Conservation (phyloP, 371 early-diverging fungal genomes). For the Syncephalastrum sp. region DNA sequence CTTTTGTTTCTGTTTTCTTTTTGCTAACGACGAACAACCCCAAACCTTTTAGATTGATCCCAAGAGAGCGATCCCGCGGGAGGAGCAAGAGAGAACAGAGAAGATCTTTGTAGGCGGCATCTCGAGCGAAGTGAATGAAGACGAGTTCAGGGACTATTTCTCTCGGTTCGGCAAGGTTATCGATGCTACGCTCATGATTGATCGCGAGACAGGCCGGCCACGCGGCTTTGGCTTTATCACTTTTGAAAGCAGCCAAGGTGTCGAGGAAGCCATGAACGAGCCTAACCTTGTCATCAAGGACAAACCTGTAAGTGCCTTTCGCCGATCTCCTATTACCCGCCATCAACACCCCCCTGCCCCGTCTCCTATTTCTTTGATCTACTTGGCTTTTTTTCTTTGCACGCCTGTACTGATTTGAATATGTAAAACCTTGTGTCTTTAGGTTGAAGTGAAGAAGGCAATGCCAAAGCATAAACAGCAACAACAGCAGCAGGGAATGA, state of each 20-base stretch:
- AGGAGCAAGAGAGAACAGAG: conserved; percentile 75
- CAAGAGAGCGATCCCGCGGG: conserved; percentile 84
- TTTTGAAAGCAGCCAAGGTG: conserved; percentile 67
- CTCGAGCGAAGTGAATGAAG: conserved; percentile 76
- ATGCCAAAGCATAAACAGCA: conserved; percentile 57
- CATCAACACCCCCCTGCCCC: too few relatives aligned
- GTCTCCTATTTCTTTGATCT: background rate
- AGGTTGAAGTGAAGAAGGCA: conserved; percentile 70
- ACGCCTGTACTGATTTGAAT: background rate
- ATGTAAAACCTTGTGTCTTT: background rate
- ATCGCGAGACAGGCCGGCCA: conserved; percentile 75
- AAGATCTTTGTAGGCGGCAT: conserved; percentile 94
- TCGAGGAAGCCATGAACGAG: conserved; percentile 55
- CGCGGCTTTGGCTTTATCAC: conserved; percentile 84
- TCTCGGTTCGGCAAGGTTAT: conserved; percentile 73
- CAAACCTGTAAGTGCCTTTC: conserved; percentile 44
- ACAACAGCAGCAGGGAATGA: conserved; percentile 22
- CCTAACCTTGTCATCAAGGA: conserved; percentile 53
- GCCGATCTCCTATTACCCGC: too few relatives aligned
- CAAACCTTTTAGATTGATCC: conserved; percentile 74
- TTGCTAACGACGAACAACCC: too few relatives aligned
- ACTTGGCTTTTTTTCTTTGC: background rate
- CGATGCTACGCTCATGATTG: conserved; percentile 78
- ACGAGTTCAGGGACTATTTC: conserved; percentile 78
- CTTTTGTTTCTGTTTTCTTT: too few relatives aligned